Base-by-base conservation (phyloP, 1,139 yeast genomes). In the Zhuliangozyma blackwelliae region DNA sequence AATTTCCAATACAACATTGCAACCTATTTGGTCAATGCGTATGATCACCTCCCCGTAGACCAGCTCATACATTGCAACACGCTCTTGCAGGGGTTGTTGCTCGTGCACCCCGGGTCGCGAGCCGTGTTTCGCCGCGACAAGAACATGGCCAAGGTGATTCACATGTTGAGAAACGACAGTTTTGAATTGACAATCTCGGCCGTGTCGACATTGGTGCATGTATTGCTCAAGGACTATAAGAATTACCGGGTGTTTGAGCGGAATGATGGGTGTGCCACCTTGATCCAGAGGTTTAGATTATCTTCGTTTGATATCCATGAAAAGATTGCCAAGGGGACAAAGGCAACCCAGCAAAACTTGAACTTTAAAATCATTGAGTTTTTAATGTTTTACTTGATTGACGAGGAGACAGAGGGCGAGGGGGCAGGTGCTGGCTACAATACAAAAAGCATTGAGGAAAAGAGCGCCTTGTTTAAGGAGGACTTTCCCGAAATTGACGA, bases 331-430 rank as follows among this genome's bases (percentile, higher is more conserved):
- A 33, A 31, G 28, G 27, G 22, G 8, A 41, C 41, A 20, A 31
- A 37, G 16, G 23, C 38, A 33, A 37, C 39, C 44, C 68, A 54
- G 49, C 77, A 75, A 44, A 66, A 63, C 29, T 61, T 77, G 10
- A 74, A 74, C 43, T 75, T 82, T 46, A 79, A 82, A 48, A 72
- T 82, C 23, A 71, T 84, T 34, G 94, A 85, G 57, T 84, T 84
- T 53, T 61, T 84, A 40, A 74, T 84, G 41, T 82, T 84, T 51
- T 84, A 85, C 50, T 58, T 84, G 40, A 70, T 78, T 7, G 90
- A 88, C n/a, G 94, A 85, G 55, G 60, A 49, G 12, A 46, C 50
- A 22, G 53, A 51, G 10, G 45, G 43, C 8, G 40, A 47, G 20
- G 41, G 37, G 16, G 16, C 16, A 3, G 16, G 16, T 16, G 16